Conservation (phyloP, 2,329 filamentous ascomycete species). For the Simplicillium sp. region DNA sequence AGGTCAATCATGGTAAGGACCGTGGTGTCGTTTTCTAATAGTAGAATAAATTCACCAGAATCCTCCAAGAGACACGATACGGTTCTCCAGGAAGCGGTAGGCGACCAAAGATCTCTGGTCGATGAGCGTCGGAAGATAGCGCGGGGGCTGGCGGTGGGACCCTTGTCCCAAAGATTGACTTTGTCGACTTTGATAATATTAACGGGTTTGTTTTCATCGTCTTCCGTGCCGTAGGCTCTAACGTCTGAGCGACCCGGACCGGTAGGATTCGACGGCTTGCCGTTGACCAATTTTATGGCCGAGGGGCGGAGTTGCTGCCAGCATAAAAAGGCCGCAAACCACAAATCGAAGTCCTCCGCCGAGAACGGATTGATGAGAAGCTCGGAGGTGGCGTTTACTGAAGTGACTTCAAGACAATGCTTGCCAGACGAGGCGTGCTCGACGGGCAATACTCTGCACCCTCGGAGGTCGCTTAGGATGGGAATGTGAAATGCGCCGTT, state of each 20-base stretch:
- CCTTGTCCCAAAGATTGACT: conserved; percentile 85
- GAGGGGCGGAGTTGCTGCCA: conserved; percentile 68
- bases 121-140: conserved; percentile 49
- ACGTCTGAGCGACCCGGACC: conserved; percentile 30
- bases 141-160: conserved; percentile 42
- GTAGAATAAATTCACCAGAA: conserved; percentile 86
- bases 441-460: conserved; percentile 58
- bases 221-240: conserved; percentile 27
- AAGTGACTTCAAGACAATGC: conserved; percentile 45
- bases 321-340: conserved; percentile 71
- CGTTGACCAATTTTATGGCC: conserved; percentile 42
- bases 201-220: conserved; percentile 21
- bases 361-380: conserved; percentile 56
- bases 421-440: conserved; percentile 32
- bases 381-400: conserved; percentile 44
- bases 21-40: conserved; percentile 74
- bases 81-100: conserved; percentile 63
- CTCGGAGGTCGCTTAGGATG: conserved; percentile 64
- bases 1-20: conserved; percentile 78
- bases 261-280: conserved; percentile 20
- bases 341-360: conserved; percentile 61
- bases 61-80: conserved; percentile 92
- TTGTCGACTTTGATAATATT: conserved; percentile 95
- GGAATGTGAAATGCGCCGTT: conserved; percentile 54
- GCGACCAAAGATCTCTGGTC: conserved; percentile 43